Conservation (phyloP, 2,329 filamentous ascomycete genomes). For the Xylaria multiplex region DNA sequence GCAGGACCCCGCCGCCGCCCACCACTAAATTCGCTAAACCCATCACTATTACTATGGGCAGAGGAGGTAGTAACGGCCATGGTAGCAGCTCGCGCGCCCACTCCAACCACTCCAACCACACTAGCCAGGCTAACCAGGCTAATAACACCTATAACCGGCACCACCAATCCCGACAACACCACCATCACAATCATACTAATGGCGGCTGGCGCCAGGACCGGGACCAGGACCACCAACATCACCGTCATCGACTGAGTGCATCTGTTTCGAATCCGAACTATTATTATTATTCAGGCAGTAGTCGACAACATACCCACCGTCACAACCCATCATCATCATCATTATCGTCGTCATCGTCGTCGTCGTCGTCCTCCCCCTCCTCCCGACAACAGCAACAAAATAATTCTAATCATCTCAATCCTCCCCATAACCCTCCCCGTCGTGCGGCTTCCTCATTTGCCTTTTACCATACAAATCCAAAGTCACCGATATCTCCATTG, state of each 20-base stretch:
- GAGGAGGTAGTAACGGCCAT: background rate
- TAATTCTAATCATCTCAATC: background rate
- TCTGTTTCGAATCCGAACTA: slow-evolving; percentile 13
- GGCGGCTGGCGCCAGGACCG: slow-evolving; percentile 11
- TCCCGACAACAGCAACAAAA: background rate
- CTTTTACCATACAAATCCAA: slow-evolving; percentile 15
- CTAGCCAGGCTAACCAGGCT: slow-evolving; percentile 1
- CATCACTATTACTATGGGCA: background rate
- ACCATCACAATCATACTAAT: background rate
- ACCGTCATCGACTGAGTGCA: slow-evolving; percentile 8
- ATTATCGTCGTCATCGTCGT: background rate
- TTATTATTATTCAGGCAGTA: background rate
- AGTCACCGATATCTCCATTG: slow-evolving; percentile 7
- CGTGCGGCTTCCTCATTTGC: slow-evolving; percentile 31
- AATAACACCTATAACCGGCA: slow-evolving; percentile 16
- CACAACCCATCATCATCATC: slow-evolving; percentile 17
- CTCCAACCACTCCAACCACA: slow-evolving; percentile 25
- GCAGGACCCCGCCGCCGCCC: slow-evolving; percentile 14
- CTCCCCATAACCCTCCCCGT: background rate
- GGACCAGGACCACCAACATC: background rate
- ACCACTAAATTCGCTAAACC: slow-evolving; percentile 12
- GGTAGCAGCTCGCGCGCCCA: slow-evolving; percentile 12
- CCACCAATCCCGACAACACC: slow-evolving; percentile 22
- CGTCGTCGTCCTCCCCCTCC: background rate
- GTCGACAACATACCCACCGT: background rate